Conservation (phyloP, 805 yeast species). For the Wickerhamomyces chambardii region DNA sequence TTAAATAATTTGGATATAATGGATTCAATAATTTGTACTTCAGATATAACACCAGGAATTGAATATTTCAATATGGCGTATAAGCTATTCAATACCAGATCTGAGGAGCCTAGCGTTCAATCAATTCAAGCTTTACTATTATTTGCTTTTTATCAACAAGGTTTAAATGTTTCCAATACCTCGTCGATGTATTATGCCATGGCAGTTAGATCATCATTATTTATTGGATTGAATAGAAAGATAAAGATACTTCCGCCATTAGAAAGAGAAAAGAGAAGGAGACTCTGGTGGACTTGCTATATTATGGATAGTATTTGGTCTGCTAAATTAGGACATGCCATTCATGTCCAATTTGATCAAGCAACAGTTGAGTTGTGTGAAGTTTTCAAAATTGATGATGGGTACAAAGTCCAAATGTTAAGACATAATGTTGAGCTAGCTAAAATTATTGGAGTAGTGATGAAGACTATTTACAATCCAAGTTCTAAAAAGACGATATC, state of each 20-base stretch:
- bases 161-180: conserved; percentile 25
- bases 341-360: conserved; percentile 23
- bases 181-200: conserved; percentile 25
- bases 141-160: conserved; percentile 25
- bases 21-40: conserved; percentile 4
- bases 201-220: conserved; percentile 22
- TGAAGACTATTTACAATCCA: conserved; percentile 23
- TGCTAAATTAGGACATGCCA: conserved; percentile 27
- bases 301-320: conserved; percentile 26
- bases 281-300: conserved; percentile 31
- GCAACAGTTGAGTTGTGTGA: conserved; percentile 20
- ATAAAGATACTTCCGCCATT: conserved; percentile 8
- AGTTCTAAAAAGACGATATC: conserved; percentile 17
- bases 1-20: conserved; percentile 5
- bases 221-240: conserved; percentile 23
- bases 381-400: conserved; percentile 17
- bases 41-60: conserved; percentile 17
- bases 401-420: conserved; percentile 20
- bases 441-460: conserved; percentile 19
- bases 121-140: conserved; percentile 24
- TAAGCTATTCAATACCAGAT: conserved; percentile 18
- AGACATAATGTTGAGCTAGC: conserved; percentile 16
- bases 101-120: conserved; percentile 23
- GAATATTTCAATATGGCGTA: conserved; percentile 19
- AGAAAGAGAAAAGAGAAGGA: conserved; percentile 22